Base-by-base conservation (phyloP, 345 rosid species). In the Orychophragmus violaceus region DNA sequence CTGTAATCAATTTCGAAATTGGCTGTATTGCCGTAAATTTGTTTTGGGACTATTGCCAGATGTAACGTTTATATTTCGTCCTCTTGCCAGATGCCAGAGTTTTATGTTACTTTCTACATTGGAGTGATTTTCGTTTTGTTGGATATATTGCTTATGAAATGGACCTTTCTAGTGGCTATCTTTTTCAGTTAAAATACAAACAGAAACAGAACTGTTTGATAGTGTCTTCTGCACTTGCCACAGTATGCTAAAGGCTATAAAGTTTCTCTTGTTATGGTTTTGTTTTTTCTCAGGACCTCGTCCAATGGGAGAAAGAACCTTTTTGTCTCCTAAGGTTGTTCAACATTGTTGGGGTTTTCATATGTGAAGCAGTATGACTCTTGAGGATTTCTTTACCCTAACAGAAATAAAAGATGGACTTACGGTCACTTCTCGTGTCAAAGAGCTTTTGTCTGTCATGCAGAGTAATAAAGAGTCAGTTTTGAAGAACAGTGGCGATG, bases 321-420 rank as follows among this genome's bases (percentile, higher is more conserved):
- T 51, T 33, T 66, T 62, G 19, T 66, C 42, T 57, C 50, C 8
- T 58, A 72, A 59, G 60, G 70, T 77, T 66, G 63, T 48, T 21
- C 46, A 60, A 53, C 72, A 39, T 72, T 46, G 71, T 72, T 60
- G 69, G 84, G 75, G 74, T 77, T 79, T 24, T 81, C 58, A 18
- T 78, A 70, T 81, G 69, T 87, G 76, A 82, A 78, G 77, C 80
- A 70, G 51, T 33, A 94, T 94, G 99, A 83, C 86, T 8, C 89
- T 90, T 3, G 97, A 94, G 75, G 99, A 90, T 84, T 87, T 94
- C 77, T 94, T 90, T 78, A 85, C 93, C 56, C 72, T 87, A 36
- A 70, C 89, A 13, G 97, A 94, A 84, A 83, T 88, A 83, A 94
- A 83, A 72, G 96, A 94, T 84, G 99, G 99, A 73, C 87, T 90